Base-by-base conservation (phyloP, 2,329 filamentous ascomycete genomes). In the Hyphodiscus sp. region DNA sequence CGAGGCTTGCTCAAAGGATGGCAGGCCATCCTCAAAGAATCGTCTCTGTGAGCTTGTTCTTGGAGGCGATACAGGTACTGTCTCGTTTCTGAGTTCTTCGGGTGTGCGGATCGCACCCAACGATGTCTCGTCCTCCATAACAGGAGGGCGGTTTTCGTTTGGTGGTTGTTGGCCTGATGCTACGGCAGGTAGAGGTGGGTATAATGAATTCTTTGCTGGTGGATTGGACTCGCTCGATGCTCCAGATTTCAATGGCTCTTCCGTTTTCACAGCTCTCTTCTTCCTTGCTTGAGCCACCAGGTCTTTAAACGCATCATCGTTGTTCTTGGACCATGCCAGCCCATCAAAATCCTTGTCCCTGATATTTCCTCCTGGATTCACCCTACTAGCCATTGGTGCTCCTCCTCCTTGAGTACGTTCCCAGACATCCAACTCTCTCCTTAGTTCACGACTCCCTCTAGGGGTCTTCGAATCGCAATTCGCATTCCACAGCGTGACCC, bases 401-500 rank as follows among this genome's bases (percentile, higher is more conserved):
- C 75, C 74, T 1, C 81, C 80, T 9, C 89, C 89, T 58, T 95
- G 83, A 0, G 87, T 92, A 45, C 83, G 79, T 70, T 99, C 94
- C 92, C 94, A 97, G 1, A 81, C 71, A 20, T 92, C 87, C 13
- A 99, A 70, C 56, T 97, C 92, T 15, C 80, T 81, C 16, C 95
- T 70, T 4, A 99, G 70, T 53, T 94, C 85, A 7, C 72, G 66
- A 58, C 88, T 89, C 11, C 76, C 76, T 66, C 86, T 87, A 0
- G 90, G 90, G 1, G 75, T 74, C 38, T 80, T 80, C 1, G 91
- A 87, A 69, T 99, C 94, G 71, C 91, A 96, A 67, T 99, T 99
- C 11, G 95, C 89, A 69, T 99, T 99, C 87, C 90, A 96, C 18
- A 99, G 73, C 41, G 94, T 96, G 49, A 94, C 79, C 91, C 91